phyloP scores from a whole-genome alignment of 2,329 filamentous ascomycete genomes.

The Diplodia scrobiculata region DNA sequence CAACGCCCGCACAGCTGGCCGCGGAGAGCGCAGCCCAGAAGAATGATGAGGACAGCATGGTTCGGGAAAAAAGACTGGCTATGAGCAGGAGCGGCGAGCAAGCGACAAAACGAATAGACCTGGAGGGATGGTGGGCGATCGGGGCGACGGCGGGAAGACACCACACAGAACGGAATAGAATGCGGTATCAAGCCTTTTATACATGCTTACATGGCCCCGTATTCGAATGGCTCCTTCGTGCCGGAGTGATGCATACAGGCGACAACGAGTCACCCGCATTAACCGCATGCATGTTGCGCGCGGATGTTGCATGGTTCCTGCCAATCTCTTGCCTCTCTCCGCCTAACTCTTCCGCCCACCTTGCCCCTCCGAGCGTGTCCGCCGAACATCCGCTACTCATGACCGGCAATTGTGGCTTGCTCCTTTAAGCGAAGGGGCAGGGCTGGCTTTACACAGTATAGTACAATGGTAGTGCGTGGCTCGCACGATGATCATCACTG shows the following conservation, averaged over 20 bases:
- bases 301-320: conserved; percentile 9
- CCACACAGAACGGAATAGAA: neutral
- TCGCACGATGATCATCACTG: neutral
- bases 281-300: neutral
- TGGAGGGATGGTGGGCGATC: too few species aligned
- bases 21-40: conserved; percentile 8
- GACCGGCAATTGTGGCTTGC: neutral
- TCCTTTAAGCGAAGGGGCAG: neutral
- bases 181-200: conserved; percentile 16
- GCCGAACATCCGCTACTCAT: neutral
- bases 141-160: neutral
- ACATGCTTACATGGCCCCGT: neutral
- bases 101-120: too few species aligned
- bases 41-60: neutral
- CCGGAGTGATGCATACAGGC: too few species aligned
- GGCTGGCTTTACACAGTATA: neutral
- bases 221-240: neutral
- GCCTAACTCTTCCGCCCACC: neutral
- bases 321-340: conserved; percentile 15
- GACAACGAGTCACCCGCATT: neutral
- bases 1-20: conserved; percentile 2
- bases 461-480: neutral
- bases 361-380: neutral
- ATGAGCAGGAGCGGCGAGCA: neutral
- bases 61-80: neutral